Conservation (phyloP, 1,284 basidiomycete genomes). For the Polyporus tsugae region DNA sequence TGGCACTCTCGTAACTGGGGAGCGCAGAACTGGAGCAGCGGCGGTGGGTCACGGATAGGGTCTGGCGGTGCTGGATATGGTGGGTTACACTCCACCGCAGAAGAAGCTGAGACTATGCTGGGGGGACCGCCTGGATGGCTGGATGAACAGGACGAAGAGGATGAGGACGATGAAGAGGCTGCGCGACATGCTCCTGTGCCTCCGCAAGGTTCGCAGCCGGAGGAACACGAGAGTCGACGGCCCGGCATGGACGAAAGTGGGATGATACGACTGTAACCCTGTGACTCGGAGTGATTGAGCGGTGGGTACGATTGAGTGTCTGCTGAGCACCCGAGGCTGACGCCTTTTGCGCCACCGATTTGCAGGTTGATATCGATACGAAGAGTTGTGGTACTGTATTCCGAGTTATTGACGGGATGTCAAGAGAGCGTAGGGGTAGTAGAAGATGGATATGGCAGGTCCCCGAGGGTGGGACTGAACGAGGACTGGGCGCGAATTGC, state of each 20-base stretch:
- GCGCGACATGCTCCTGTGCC: slow-evolving; percentile 5
- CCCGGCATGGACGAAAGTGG: slow-evolving; percentile 41
- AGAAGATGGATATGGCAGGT: slow-evolving; percentile 6
- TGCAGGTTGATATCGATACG: slow-evolving; percentile 17
- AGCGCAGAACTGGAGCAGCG: slow-evolving; percentile 30
- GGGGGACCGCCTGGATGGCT: slow-evolving; percentile 42
- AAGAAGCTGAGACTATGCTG: slow-evolving; percentile 44
- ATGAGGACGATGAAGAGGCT: slow-evolving; percentile 28
- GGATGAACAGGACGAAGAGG: slow-evolving; percentile 43
- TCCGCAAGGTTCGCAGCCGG: slow-evolving; percentile 13
- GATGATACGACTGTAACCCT: slow-evolving; percentile 43
- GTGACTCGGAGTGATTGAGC: slow-evolving; percentile 25
- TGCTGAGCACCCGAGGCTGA: slow-evolving; percentile 13
- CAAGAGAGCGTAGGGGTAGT: slow-evolving; percentile 10
- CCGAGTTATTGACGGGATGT: slow-evolving; percentile 7
- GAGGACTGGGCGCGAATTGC: slow-evolving; percentile 14
- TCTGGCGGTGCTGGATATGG: slow-evolving; percentile 38
- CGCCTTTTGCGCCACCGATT: slow-evolving; percentile 20
- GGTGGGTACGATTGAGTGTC: slow-evolving; percentile 17
- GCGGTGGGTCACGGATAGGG: slow-evolving; percentile 30
- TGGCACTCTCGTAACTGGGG: slow-evolving; percentile 35
- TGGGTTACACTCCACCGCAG: slow-evolving; percentile 41
- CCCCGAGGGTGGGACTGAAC: not conserved
- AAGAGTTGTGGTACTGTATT: slow-evolving; percentile 5
- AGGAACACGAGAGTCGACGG: slow-evolving; percentile 28